phyloP scores from a whole-genome alignment of 257 asterid genomes.

The Coffea canephora region DNA sequence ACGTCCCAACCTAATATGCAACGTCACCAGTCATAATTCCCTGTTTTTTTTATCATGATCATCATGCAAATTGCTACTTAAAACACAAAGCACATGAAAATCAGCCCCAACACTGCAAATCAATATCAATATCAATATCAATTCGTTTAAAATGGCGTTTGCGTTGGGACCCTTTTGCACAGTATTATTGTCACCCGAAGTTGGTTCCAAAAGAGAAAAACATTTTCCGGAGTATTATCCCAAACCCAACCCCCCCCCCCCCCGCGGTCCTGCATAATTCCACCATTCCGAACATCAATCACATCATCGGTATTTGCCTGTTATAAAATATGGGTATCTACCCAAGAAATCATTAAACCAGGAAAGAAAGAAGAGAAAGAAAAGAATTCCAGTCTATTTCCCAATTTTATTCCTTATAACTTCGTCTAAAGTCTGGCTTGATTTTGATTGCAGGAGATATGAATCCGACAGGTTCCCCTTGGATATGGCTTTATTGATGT shows the following conservation, averaged over 20 bases:
- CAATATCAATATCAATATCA: neutral
- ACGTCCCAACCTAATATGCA: neutral
- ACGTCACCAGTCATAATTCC: neutral
- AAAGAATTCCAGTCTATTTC: neutral
- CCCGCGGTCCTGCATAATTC: too few species aligned
- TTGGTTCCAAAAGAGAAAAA: neutral
- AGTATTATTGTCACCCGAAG: neutral
- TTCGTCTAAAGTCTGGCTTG: conserved; percentile 18
- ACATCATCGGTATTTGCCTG: neutral
- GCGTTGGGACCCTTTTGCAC: neutral
- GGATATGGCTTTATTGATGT: conserved; percentile 23
- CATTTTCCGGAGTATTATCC: too few species aligned
- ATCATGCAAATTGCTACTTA: neutral
- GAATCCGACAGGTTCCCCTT: conserved; percentile 19
- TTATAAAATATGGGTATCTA: conserved; percentile 1
- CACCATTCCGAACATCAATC: neutral
- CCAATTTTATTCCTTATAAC: neutral
- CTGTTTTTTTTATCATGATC: neutral
- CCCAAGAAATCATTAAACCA: conserved; percentile 16
- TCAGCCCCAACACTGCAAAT: neutral
- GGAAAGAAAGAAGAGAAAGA: neutral
- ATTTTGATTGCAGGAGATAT: conserved; percentile 23
- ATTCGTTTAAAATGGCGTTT: neutral
- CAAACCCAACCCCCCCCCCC: too few species aligned
- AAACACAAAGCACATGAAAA: neutral